Percentiles rank a stretch among this genome's conserved stretches.
Evolutionary conservation across 108 stramenopile genomes (phyloP).

Genomic region (Cyclostephanos invisitatus): DNA sequence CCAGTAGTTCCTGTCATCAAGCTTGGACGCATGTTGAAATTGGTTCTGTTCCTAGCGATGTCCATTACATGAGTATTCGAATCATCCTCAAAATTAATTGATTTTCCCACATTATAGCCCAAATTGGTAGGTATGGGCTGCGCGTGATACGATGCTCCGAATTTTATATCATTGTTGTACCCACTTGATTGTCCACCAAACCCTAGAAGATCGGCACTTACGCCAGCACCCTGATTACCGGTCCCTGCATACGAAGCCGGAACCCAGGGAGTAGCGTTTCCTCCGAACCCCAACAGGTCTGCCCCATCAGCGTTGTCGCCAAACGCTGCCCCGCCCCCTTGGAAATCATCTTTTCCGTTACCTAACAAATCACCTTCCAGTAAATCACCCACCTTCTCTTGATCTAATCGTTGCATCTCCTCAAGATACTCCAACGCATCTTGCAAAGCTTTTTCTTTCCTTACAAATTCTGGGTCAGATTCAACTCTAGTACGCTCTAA

Average conservation of each 20-base stretch:
- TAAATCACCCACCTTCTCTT: slow-evolving; percentile 30
- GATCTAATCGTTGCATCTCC: slow-evolving; percentile 40
- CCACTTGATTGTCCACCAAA: slow-evolving; percentile 13
- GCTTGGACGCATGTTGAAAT: slow-evolving; percentile 20
- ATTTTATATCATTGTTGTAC: neutral
- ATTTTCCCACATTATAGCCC: neutral
- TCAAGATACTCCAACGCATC: slow-evolving; percentile 50
- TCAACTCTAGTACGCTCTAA: slow-evolving; percentile 28
- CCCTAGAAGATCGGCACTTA: slow-evolving; percentile 22
- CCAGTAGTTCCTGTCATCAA: slow-evolving; percentile 33
- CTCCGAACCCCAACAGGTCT: slow-evolving; percentile 31
- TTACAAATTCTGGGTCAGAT: slow-evolving; percentile 31
- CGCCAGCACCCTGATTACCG: slow-evolving; percentile 2
- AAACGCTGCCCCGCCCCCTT: slow-evolving; percentile 1
- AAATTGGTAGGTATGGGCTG: slow-evolving; percentile 3
- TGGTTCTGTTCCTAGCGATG: neutral
- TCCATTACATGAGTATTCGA: neutral
- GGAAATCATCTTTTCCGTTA: neutral
- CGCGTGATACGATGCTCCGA: neutral
- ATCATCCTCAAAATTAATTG: slow-evolving; percentile 3
- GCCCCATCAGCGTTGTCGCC: slow-evolving; percentile 1
- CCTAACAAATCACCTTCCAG: slow-evolving; percentile 21
- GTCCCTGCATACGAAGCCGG: neutral
- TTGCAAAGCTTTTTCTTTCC: slow-evolving; percentile 39
- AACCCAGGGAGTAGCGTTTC: neutral